Conservation (phyloP, 2,329 filamentous ascomycete species). For the Ophiostoma montium region DNA sequence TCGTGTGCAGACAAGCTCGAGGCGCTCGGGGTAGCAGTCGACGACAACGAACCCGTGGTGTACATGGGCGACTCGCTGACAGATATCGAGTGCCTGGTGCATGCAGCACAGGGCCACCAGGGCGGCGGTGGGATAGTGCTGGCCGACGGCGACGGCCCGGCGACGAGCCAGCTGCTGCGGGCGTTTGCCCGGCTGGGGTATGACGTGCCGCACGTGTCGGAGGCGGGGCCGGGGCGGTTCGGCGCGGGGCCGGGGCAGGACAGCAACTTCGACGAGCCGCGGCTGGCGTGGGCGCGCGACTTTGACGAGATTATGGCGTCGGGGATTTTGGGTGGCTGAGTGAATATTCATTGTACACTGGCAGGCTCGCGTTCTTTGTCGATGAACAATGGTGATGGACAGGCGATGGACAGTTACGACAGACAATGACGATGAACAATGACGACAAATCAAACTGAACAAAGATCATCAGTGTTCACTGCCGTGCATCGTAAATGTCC, state of each 20-base stretch:
- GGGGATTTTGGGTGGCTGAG: constrained; percentile 3
- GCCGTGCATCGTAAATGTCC: too few species aligned
- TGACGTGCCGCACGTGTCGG: constrained; percentile 24
- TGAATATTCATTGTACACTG: background rate
- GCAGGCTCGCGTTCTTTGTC: too few species aligned
- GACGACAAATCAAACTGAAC: too few species aligned
- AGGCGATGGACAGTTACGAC: background rate
- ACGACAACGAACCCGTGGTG: constrained; percentile 15
- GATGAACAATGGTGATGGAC: too few species aligned
- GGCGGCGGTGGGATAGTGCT: constrained; percentile 31
- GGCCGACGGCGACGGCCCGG: constrained; percentile 17
- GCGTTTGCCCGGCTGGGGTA: constrained; percentile 25
- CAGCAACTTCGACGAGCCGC: constrained; percentile 5
- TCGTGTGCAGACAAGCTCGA: constrained; percentile 33
- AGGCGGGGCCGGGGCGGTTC: constrained; percentile 4
- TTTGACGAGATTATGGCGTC: constrained; percentile 27
- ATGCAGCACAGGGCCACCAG: constrained; percentile 12
- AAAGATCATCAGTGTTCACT: too few species aligned
- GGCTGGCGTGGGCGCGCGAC: constrained; percentile 28
- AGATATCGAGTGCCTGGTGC: constrained; percentile 38
- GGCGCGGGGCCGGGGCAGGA: background rate
- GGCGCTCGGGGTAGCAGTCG: constrained; percentile 19
- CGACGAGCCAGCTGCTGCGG: constrained; percentile 20
- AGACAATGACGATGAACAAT: background rate
- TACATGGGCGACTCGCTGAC: constrained; percentile 46